phyloP scores from a whole-genome alignment of 169 alveolate species.

The Cryptosporidium tyzzeri region DNA sequence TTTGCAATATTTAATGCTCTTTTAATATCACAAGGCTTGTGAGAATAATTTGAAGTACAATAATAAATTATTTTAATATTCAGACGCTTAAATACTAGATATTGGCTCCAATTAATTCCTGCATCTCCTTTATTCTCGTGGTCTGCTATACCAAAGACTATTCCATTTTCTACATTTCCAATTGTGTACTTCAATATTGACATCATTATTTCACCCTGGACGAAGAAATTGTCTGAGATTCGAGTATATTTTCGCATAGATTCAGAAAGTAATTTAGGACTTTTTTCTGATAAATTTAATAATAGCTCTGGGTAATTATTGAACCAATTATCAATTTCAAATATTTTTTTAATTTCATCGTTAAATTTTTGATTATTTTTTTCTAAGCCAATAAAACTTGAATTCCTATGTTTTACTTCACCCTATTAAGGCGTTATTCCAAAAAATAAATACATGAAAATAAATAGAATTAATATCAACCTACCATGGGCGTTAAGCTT shows the following conservation, averaged over 20 bases:
- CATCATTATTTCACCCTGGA: slow-evolving; percentile 39
- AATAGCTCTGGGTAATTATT: slow-evolving; percentile 28
- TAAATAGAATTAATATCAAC: slow-evolving; percentile 24
- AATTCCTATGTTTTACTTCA: not conserved
- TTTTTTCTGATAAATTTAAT: slow-evolving; percentile 21
- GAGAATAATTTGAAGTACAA: slow-evolving; percentile 57
- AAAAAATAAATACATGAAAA: not conserved
- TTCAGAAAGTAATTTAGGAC: slow-evolving; percentile 43
- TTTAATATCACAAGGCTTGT: slow-evolving; percentile 42
- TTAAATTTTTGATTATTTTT: not conserved
- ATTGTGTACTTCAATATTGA: slow-evolving; percentile 23
- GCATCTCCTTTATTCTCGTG: slow-evolving; percentile 78
- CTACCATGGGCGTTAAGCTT: slow-evolving; percentile 22
- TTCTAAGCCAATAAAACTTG: slow-evolving; percentile 14
- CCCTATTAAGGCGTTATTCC: slow-evolving; percentile 10
- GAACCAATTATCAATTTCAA: slow-evolving; percentile 54
- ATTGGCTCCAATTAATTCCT: slow-evolving; percentile 75
- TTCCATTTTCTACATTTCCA: slow-evolving; percentile 23
- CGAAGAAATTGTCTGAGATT: slow-evolving; percentile 20
- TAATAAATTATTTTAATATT: slow-evolving; percentile 48
- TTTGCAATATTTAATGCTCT: slow-evolving; percentile 40
- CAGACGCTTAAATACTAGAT: slow-evolving; percentile 8
- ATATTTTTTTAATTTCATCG: slow-evolving; percentile 16
- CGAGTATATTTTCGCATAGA: slow-evolving; percentile 41
- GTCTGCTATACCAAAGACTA: slow-evolving; percentile 76